Percentiles rank a stretch among this genome's conserved stretches.
Evolutionary conservation across 106 monocot species (phyloP).

Genomic region (Apostasia shenzhenica): DNA sequence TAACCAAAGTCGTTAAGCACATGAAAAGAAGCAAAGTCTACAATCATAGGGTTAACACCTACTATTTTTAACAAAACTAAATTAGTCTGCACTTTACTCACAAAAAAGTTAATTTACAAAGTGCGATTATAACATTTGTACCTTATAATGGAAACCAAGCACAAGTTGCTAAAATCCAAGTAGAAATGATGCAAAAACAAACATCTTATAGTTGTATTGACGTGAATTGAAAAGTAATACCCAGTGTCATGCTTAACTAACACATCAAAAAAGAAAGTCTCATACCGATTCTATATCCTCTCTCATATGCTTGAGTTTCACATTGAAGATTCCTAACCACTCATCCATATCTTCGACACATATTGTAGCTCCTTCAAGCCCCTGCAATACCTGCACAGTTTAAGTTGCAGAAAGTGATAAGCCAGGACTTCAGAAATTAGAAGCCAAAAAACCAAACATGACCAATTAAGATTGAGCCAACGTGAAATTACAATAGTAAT

Average conservation of each 20-base stretch:
- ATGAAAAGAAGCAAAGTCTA: no score
- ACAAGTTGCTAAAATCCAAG: constrained; percentile 51
- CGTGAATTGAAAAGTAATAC: background rate
- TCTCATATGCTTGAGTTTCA: constrained; percentile 97
- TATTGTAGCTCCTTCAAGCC: constrained; percentile 53
- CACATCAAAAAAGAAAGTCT: background rate
- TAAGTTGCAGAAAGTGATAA: background rate
- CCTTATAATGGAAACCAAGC: no score
- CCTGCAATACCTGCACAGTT: constrained; percentile 62
- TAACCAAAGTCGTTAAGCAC: no score
- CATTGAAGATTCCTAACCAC: constrained; percentile 94
- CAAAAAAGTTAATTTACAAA: no score
- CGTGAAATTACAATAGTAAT: background rate
- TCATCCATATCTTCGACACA: constrained; percentile 98
- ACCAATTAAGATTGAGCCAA: background rate
- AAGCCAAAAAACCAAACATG: no score
- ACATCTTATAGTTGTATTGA: background rate
- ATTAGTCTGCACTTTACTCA: no score
- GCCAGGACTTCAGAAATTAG: no score
- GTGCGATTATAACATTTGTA: no score
- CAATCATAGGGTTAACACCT: no score
- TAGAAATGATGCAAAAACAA: background rate
- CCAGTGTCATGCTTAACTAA: background rate
- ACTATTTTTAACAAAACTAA: no score
- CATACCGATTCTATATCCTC: constrained; percentile 98